Evolutionary conservation across 306 rosid species (phyloP), one percentile per base, ranked within the genome.

Genomic region (Inga oerstediana): DNA sequence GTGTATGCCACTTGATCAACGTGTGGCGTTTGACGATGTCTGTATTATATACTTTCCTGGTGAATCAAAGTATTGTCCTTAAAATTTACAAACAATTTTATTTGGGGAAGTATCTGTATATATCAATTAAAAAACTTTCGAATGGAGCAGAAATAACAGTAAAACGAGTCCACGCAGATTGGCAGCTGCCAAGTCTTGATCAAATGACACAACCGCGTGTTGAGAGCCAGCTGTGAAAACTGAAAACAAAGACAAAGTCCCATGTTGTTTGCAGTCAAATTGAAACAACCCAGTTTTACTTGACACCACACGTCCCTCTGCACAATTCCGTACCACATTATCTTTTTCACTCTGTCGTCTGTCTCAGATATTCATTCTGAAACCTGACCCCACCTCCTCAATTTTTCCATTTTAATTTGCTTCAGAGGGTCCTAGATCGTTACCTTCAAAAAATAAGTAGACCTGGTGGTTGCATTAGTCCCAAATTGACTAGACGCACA

Each of bases 241-340:
- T 73, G 67, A 44, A 72, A 68, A 68, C 32, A 3, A 52, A 32
- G 85, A 81, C 82, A 81, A 71, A 85, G 9, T 59, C 30, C 66
- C 66, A 72, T 74, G 46, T 19, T 37, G 9, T 45, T 32, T 41
- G 77, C 65, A 76, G 80, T 80, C 88, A 80, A 80, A 80, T 37
- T 79, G 30, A 77, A 54, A 13, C 34, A 59, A 58, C 70, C 27
- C 64, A 49, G 85, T 76, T 82, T 85, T 80, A 80, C 82, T 72
- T 34, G 24, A 77, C 81, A 78, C 89, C 89, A 88, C 91, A 83
- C 44, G 58, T 74, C 78, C 44, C 70, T 85, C 83, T 85, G 86
- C 80, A 62, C 87, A 51, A 74, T 82, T 75, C 66, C 76, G 77
- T 80, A 81, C 87, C 88, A 84, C 88, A 80, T 46, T 62, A 65